These are phyloP conservation scores for Ophiostoma novo-ulmi DNA, from an alignment of 2,329 filamentous ascomycete species.

Conservation along the genomic window DNA sequence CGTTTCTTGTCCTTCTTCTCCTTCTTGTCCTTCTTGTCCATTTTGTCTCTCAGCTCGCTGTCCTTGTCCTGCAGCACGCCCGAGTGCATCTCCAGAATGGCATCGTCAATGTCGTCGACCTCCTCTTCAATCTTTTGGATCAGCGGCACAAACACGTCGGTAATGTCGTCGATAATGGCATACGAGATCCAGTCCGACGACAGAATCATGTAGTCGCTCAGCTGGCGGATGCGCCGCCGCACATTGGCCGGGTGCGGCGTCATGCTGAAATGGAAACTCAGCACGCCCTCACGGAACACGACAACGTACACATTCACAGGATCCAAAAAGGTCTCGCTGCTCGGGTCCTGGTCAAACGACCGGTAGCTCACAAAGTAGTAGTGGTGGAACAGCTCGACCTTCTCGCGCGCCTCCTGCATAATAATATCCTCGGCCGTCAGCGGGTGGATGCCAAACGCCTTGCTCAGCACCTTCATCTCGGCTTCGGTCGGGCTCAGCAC, in stretches of 20 bases:
- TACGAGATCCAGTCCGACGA: conserved; percentile 98
- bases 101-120: conserved; percentile 94
- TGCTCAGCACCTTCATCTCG: conserved; percentile 91
- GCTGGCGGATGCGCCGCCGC: conserved; percentile 82
- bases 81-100: conserved; percentile 76
- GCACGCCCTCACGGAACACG: conserved; percentile 89
- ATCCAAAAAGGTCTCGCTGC: conserved; percentile 84
- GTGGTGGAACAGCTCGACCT: conserved; percentile 93
- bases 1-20: conserved; percentile 28
- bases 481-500: conserved; percentile 83
- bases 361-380: conserved; percentile 99
- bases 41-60: conserved; percentile 33
- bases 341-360: conserved; percentile 90
- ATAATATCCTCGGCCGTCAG: conserved; percentile 95
- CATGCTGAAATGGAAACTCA: conserved; percentile 96
- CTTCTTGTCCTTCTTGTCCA: conserved; percentile 24
- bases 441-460: conserved; percentile 92
- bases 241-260: conserved; percentile 96
- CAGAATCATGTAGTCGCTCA: conserved; percentile 88
- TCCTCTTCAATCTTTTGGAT: conserved; percentile 93
- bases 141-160: conserved; percentile 87
- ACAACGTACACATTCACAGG: conserved; percentile 97
- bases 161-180: conserved; percentile 96
- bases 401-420: conserved; percentile 94
- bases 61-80: conserved; percentile 23